These are phyloP conservation scores for Citropsis articulata DNA, from an alignment of 345 rosid species.

Conservation along the genomic window DNA sequence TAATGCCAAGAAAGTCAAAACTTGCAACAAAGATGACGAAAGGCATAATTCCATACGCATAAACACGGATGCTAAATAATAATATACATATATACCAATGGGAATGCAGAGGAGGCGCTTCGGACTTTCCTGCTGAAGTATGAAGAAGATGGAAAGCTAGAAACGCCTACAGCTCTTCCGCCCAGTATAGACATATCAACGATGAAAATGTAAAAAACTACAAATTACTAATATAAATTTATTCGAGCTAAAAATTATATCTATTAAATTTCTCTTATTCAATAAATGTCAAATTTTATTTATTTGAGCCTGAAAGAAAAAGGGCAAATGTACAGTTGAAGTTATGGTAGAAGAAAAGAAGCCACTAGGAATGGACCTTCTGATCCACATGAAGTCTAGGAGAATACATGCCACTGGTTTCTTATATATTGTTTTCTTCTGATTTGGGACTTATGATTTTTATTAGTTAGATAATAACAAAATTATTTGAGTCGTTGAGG, in stretches of 20 bases:
- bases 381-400: conserved; percentile 44
- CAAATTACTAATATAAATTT: too few relatives aligned
- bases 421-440: background rate
- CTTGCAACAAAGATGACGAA: background rate
- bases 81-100: conserved; percentile 39
- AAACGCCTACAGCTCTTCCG: conserved; percentile 51
- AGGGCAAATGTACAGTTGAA: background rate
- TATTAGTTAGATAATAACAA: conserved; percentile 2
- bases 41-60: background rate
- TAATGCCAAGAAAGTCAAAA: background rate
- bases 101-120: conserved; percentile 25
- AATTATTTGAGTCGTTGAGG: background rate
- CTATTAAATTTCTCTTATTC: background rate
- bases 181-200: conserved; percentile 48
- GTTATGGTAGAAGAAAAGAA: conserved; percentile 13
- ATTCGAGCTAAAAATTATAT: background rate
- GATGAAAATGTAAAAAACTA: background rate
- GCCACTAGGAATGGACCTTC: conserved; percentile 14
- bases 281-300: conserved; percentile 4
- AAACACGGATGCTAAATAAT: background rate
- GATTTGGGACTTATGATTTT: background rate
- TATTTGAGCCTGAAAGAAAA: background rate
- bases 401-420: conserved; percentile 48
- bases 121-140: conserved; percentile 31
- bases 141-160: conserved; percentile 55